phyloP scores from a whole-genome alignment of 169 alveolate genomes.

The Eimeria zaria region DNA sequence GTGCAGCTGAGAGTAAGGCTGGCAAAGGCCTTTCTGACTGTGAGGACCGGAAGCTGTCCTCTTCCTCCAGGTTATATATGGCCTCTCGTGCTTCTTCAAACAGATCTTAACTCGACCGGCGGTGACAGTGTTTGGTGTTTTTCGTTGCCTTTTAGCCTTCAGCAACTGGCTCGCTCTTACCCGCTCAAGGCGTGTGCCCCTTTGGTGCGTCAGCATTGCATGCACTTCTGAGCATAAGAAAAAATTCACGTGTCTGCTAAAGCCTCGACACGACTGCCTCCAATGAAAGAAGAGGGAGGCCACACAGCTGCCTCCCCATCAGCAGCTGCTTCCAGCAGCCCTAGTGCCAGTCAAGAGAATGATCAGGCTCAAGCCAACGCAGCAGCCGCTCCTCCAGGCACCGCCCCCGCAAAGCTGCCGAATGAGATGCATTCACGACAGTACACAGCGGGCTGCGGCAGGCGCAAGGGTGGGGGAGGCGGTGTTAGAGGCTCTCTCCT shows the following conservation, averaged over 20 bases:
- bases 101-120: neutral
- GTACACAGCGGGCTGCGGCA: constrained; percentile 23
- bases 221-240: neutral
- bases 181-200: neutral
- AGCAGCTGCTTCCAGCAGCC: constrained; percentile 64
- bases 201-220: neutral
- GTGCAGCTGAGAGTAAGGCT: neutral
- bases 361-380: constrained; percentile 70
- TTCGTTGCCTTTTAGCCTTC: neutral
- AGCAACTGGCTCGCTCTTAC: neutral
- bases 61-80: neutral
- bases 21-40: neutral
- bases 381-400: constrained; percentile 31
- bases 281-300: constrained; percentile 68
- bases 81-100: neutral
- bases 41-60: neutral
- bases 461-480: constrained; percentile 22
- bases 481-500: neutral
- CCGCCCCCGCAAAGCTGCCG: constrained; percentile 9
- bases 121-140: neutral
- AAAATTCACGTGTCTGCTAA: neutral
- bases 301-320: constrained; percentile 21
- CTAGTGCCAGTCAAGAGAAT: constrained; percentile 72
- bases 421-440: neutral
- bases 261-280: constrained; percentile 30